A percentile compares a stretch with the other conserved stretches of the same genome.
phyloP scores from a whole-genome alignment of 306 rosid genomes.

The Malus sylvestris region DNA sequence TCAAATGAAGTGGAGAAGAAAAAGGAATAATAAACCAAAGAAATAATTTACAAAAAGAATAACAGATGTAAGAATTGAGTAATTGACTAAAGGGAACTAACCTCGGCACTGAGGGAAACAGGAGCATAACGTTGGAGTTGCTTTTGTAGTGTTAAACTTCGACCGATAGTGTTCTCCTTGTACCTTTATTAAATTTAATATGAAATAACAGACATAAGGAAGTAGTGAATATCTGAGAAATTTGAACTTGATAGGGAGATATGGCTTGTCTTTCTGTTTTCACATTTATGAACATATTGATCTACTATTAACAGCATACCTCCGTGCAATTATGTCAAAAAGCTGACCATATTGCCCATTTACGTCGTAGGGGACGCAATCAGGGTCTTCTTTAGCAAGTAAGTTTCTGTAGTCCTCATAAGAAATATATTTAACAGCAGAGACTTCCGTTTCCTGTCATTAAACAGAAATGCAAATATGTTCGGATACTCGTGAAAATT shows the following conservation, averaged over 20 bases:
- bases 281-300: not conserved
- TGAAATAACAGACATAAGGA: slow-evolving; percentile 18
- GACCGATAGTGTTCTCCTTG: slow-evolving; percentile 49
- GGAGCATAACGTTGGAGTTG: slow-evolving; percentile 75
- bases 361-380: slow-evolving; percentile 67
- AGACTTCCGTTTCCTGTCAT: slow-evolving; percentile 80
- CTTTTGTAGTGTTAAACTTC: slow-evolving; percentile 57
- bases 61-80: not conserved
- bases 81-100: slow-evolving; percentile 16
- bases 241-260: not conserved
- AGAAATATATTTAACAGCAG: slow-evolving; percentile 78
- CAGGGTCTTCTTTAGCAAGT: slow-evolving; percentile 66
- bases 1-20: not conserved
- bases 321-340: slow-evolving; percentile 62
- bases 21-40: not conserved
- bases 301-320: slow-evolving; percentile 33
- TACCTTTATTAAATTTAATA: slow-evolving; percentile 50
- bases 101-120: slow-evolving; percentile 69
- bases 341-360: slow-evolving; percentile 68
- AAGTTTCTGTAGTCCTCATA: slow-evolving; percentile 60
- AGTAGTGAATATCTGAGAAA: slow-evolving; percentile 6
- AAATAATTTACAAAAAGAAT: not conserved
- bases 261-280: not conserved
- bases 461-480: slow-evolving; percentile 10
- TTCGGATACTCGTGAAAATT: not conserved